These are phyloP conservation scores for Penicillium hesseltinei DNA, from an alignment of 2,329 filamentous ascomycete genomes.

Conservation along the genomic window DNA sequence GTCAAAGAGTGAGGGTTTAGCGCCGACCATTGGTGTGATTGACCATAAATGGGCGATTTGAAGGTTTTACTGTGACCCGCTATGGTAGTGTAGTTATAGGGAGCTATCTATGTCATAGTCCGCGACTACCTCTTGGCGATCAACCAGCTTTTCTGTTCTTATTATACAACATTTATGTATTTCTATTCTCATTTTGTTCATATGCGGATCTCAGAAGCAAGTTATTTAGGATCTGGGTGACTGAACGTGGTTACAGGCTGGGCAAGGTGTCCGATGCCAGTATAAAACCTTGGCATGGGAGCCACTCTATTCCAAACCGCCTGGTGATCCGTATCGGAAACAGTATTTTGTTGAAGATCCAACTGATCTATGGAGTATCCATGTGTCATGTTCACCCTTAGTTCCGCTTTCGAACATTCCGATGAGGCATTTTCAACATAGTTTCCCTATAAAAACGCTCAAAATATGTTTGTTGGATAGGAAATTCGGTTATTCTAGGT, in stretches of 20 bases:
- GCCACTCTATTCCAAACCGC: background rate
- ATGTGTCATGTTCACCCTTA: conserved; percentile 3
- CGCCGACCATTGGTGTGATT: background rate
- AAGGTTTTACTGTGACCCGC: conserved; percentile 12
- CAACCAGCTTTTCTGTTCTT: background rate
- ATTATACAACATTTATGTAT: background rate
- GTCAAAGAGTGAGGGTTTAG: background rate
- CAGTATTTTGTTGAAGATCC: background rate
- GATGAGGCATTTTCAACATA: conserved; percentile 21
- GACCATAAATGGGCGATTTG: conserved; percentile 5
- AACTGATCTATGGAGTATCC: background rate
- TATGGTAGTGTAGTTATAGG: background rate
- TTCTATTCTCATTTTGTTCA: background rate
- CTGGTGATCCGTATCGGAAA: conserved; percentile 1
- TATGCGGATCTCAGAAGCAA: background rate
- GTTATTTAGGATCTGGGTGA: background rate
- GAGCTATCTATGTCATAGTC: conserved; percentile 2
- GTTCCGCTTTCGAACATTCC: conserved; percentile 12
- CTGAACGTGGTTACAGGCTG: background rate
- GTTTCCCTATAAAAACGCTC: conserved; percentile 2
- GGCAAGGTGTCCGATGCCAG: background rate
- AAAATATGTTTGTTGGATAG: conserved; percentile 2
- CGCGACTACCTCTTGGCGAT: background rate
- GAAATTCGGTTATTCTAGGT: conserved; percentile 1
- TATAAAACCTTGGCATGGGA: conserved; percentile 7